Evolutionary conservation across 1,284 basidiomycete genomes (phyloP).

Genomic region (Wallemia mellicola): DNA sequence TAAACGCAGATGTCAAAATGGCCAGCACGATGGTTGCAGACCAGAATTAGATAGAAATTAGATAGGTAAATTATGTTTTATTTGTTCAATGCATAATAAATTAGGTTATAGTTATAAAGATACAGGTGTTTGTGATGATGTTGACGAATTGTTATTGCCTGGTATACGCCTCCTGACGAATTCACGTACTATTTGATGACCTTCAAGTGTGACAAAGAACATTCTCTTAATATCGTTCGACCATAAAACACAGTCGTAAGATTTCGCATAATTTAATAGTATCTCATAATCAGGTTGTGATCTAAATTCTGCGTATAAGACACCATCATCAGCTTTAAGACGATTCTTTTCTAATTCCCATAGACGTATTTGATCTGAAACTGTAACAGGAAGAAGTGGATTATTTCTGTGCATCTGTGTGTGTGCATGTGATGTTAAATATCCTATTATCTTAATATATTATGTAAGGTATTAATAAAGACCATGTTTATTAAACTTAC

Average conservation of each 20-base stretch:
- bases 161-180: constrained; percentile 23
- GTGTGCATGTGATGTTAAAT: constrained; percentile 78
- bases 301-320: constrained; percentile 55
- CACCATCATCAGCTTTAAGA: constrained; percentile 57
- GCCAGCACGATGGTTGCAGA: neutral
- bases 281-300: constrained; percentile 62
- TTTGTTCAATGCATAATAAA: neutral
- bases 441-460: constrained; percentile 53
- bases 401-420: constrained; percentile 94
- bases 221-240: constrained; percentile 34
- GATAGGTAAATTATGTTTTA: too few relatives aligned
- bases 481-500: constrained; percentile 19
- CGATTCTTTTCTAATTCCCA: constrained; percentile 95
- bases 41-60: neutral
- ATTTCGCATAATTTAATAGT: constrained; percentile 54
- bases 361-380: constrained; percentile 87
- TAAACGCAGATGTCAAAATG: constrained; percentile 31
- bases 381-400: constrained; percentile 70
- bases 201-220: constrained; percentile 55
- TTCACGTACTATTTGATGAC: constrained; percentile 42
- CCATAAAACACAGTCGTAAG: constrained; percentile 45
- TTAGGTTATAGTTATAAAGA: neutral
- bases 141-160: neutral
- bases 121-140: neutral
- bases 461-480: neutral